Conservation (phyloP, 164 flowering plant genomes). For the Chloranthus sessilifolius region DNA sequence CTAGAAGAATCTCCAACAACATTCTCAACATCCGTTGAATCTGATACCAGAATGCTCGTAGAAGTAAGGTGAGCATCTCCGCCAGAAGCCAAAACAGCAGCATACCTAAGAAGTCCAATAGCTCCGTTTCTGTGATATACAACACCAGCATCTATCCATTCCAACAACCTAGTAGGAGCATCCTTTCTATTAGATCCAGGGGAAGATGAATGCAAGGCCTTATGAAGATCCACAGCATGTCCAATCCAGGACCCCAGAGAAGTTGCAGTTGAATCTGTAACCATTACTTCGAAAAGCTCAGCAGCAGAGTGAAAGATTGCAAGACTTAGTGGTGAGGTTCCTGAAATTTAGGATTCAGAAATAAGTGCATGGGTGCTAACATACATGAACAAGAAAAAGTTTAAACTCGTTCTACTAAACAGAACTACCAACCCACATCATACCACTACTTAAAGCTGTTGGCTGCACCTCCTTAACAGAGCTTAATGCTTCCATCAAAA, state of each 20-base stretch:
- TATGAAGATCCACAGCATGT: slow-evolving; percentile 82
- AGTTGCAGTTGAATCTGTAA: slow-evolving; percentile 77
- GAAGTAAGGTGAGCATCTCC: slow-evolving; percentile 88
- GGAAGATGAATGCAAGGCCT: slow-evolving; percentile 81
- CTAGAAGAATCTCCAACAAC: slow-evolving; percentile 59
- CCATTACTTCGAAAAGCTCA: slow-evolving; percentile 88
- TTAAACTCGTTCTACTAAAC: no score
- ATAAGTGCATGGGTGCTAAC: slow-evolving; percentile 7
- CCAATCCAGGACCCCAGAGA: slow-evolving; percentile 84
- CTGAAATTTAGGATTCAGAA: slow-evolving; percentile 35
- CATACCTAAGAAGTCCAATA: slow-evolving; percentile 83
- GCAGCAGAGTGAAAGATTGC: slow-evolving; percentile 93
- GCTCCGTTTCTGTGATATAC: slow-evolving; percentile 89
- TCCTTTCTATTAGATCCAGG: slow-evolving; percentile 93
- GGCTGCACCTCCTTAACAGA: slow-evolving; percentile 71
- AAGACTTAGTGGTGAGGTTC: slow-evolving; percentile 64
- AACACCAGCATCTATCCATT: slow-evolving; percentile 97
- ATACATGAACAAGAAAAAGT: slow-evolving; percentile 6
- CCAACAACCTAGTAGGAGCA: slow-evolving; percentile 89
- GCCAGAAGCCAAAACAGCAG: slow-evolving; percentile 93
- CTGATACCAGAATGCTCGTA: slow-evolving; percentile 63
- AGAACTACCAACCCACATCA: slow-evolving; percentile 1
- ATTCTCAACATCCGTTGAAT: slow-evolving; percentile 79
- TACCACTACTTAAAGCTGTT: slow-evolving; percentile 40
- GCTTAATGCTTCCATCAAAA: slow-evolving; percentile 70